Base-by-base conservation (phyloP, 2,329 filamentous ascomycete species). In the Fusarium vanettenii region DNA sequence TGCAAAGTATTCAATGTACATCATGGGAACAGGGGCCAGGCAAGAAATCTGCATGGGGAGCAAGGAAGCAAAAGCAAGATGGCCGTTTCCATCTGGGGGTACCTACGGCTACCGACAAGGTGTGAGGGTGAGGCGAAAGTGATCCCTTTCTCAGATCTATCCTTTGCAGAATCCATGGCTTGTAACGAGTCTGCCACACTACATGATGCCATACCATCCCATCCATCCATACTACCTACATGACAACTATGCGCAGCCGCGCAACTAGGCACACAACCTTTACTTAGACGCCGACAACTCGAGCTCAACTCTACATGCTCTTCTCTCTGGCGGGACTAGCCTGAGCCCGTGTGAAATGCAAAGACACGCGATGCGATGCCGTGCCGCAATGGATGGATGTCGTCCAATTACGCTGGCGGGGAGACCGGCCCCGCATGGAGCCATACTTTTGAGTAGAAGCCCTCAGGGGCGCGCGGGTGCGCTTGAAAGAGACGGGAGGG, bases 291-390 rank as follows among this genome's bases (percentile, higher is more conserved):
- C 60, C 45, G 55, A 27, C 57, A 55, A 70, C 45, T 66, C 35
- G 18, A 37, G 37, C 29, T 57, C 31, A 35, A 63, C 22, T 16
- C 39, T 13, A 31, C 48, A 39, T 4, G 45, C 27, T 59, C 41
- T 20, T 13, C 33, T 29, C 22, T 31, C 48, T 39, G 31, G 48
- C 35, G 55, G 59, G 56, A 41, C 52, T 43, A 60, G 45, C 37
- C 39, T 48, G 29, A 70, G 67, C 60, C 72, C 64, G 57, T 62
- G 62, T 31, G 48, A 52, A 52, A 78, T 78, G 41, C 61, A 60
- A 61, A 55, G 65, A 71, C 69, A 73, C 66, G 62, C 71, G 68
- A 73, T 73, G 55, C 60, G 62, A 73, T 73, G 59, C 60, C 64
- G 62, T 68, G 35, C 39, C 56, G 41, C 57, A 59, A 50, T n/a